Evolutionary conservation across 1,284 basidiomycete species (phyloP), one percentile per base, ranked within the genome.

Genomic region (Golubevia pallescens): DNA sequence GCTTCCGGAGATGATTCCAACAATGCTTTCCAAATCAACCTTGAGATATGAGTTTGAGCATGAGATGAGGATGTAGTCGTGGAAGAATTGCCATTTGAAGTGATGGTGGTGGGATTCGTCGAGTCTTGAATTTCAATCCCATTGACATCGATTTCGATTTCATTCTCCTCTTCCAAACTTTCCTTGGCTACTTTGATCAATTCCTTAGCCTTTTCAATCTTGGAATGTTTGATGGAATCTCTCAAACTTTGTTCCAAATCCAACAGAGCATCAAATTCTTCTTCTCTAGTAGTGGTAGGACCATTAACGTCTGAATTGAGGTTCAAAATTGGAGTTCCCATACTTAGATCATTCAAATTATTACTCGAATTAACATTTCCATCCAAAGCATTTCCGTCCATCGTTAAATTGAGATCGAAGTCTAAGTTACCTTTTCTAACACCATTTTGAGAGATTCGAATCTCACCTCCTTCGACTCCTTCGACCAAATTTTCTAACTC

Each of bases 401-500:
- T 23, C 20, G 24, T 56, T 52, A 48, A 16, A 24, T 55, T 55
- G 8, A 34, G 38, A 21, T 53, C 52, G 38, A 10, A 24, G 23
- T 20, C 48, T n/a, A 14, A n/a, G 3, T 34, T 53, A 19, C 28
- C 54, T 32, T 28, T 16, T 32, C 54, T 55, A n/a, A 23, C 13
- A 14, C 58, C 56, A 51, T 24, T 69, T 21, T 58, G 21, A 7
- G 23, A 8, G 4, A 28, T 24, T 3, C 58, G 64, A 20, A 73
- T 72, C 38, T 85, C 80, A 8, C 80, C 73, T n/a, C n/a, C n/a
- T n/a, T n/a, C n/a, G n/a, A n/a, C n/a, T n/a, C n/a, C n/a, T n/a
- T n/a, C n/a, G n/a, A n/a, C n/a, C 6, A 83, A 77, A 81, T 95
- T 93, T 54, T 95, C 94, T 60, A 97, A 90, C 81, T 99, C 94